Percentiles rank a stretch among this genome's conserved stretches.
Evolutionary conservation across 148 eudicot species (phyloP).

Genomic region (Rheum nobile): DNA sequence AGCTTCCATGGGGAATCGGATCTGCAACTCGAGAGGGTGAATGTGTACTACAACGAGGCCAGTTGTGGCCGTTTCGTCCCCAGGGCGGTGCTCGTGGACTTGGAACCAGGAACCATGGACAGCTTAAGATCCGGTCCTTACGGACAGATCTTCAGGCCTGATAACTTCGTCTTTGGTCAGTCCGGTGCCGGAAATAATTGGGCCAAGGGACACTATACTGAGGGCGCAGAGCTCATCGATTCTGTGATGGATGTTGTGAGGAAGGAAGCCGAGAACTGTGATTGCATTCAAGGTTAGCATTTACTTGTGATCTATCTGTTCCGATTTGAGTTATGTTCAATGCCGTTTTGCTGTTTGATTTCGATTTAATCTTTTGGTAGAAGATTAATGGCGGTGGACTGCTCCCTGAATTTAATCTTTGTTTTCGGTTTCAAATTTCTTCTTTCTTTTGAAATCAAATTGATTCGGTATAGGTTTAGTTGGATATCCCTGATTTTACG

Average conservation of each 20-base stretch:
- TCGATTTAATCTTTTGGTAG: neutral
- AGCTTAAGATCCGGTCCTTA: slow-evolving; percentile 8
- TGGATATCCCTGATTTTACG: neutral
- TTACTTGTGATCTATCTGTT: neutral
- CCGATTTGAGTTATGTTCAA: neutral
- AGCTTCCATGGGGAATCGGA: slow-evolving; percentile 10
- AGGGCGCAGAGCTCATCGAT: slow-evolving; percentile 22
- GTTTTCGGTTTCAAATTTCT: too few species aligned
- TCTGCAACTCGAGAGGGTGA: slow-evolving; percentile 10
- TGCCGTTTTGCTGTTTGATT: neutral
- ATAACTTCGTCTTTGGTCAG: neutral
- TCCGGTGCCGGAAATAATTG: too few species aligned
- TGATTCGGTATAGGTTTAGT: too few species aligned
- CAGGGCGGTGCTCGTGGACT: slow-evolving; percentile 13
- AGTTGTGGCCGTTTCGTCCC: slow-evolving; percentile 14
- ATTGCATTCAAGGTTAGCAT: slow-evolving; percentile 15
- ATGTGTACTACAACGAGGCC: slow-evolving; percentile 20
- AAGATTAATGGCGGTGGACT: neutral
- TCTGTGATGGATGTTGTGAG: slow-evolving; percentile 23
- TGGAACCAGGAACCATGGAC: slow-evolving; percentile 13
- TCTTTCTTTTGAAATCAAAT: too few species aligned
- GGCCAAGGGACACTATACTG: slow-evolving; percentile 15
- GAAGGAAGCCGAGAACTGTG: slow-evolving; percentile 22
- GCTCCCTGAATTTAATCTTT: too few species aligned
- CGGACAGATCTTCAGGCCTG: slow-evolving; percentile 2